Percentiles rank a stretch among this genome's conserved stretches.
phyloP scores from a whole-genome alignment of 75 land plant genomes.

The Sequoia sempervirens region DNA sequence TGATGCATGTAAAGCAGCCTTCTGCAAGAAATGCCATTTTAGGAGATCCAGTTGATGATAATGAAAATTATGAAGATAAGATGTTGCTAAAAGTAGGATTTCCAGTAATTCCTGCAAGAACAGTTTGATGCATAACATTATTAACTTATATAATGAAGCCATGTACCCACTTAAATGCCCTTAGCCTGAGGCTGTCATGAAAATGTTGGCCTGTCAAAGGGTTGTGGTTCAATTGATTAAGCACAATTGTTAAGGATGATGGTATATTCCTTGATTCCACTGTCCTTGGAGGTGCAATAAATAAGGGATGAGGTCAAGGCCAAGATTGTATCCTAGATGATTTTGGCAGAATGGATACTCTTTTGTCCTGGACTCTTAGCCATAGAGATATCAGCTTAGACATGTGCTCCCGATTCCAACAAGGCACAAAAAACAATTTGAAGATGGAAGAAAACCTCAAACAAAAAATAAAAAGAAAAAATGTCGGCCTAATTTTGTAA shows the following conservation, averaged over 20 bases:
- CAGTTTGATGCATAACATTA: background rate
- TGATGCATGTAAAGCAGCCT: constrained; percentile 20
- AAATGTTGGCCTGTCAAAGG: background rate
- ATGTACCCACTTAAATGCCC: background rate
- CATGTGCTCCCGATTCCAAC: too few relatives aligned
- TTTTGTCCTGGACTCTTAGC: too few relatives aligned
- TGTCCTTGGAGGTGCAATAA: background rate
- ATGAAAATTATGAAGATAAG: background rate
- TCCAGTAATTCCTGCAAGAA: background rate
- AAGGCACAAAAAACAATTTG: too few relatives aligned
- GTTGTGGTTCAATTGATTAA: background rate
- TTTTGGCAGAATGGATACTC: background rate
- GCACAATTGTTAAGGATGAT: too few relatives aligned
- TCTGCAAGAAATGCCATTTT: background rate
- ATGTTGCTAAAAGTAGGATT: constrained; percentile 3
- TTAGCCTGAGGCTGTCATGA: background rate
- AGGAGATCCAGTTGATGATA: background rate
- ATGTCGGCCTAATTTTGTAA: too few relatives aligned
- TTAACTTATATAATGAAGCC: background rate
- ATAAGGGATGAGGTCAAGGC: background rate
- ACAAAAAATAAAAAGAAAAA: too few relatives aligned
- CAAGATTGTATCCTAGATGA: background rate
- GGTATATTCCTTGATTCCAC: background rate
- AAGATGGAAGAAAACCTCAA: too few relatives aligned
- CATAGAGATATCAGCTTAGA: too few relatives aligned